These are phyloP conservation scores for Hypoxylon subgilvum DNA, from an alignment of 495 filamentous ascomycete species.

Conservation along the genomic window DNA sequence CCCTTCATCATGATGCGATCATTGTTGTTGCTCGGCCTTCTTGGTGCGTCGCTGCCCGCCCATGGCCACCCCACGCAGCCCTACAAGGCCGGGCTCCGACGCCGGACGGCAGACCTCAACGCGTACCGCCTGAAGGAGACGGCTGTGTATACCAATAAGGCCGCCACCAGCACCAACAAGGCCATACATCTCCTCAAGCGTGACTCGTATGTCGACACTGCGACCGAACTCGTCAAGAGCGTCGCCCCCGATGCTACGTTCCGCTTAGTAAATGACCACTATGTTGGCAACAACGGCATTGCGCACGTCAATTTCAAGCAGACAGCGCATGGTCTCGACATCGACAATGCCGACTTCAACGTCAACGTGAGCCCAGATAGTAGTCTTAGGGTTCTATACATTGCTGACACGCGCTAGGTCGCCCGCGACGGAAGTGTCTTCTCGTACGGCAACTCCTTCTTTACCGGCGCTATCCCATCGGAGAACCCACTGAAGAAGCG, in stretches of 20 bases:
- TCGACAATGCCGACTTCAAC: conserved; percentile 63
- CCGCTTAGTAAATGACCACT: conserved; percentile 52
- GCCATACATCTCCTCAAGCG: conserved; percentile 37
- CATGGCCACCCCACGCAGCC: conserved; percentile 32
- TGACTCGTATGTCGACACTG: conserved; percentile 42
- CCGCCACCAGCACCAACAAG: conserved; percentile 21
- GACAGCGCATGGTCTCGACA: conserved; percentile 57
- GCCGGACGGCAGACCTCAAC: conserved; percentile 45
- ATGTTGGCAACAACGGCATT: conserved; percentile 54
- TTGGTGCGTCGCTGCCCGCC: conserved; percentile 41
- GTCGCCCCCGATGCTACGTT: conserved; percentile 43
- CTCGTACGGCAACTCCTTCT: conserved; percentile 54
- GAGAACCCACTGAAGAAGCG: conserved; percentile 45
- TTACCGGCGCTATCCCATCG: conserved; percentile 43
- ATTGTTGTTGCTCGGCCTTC: conserved; percentile 43
- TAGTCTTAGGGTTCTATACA: not conserved
- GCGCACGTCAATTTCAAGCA: conserved; percentile 62
- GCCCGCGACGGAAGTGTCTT: conserved; percentile 48
- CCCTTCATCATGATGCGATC: conserved; percentile 39
- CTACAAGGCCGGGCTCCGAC: conserved; percentile 33
- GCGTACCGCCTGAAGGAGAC: conserved; percentile 39
- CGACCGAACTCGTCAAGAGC: conserved; percentile 42
- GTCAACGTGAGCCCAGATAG: conserved; percentile 53
- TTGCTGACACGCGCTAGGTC: conserved; percentile 41
- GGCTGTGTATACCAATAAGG: conserved; percentile 38